Base-by-base conservation (phyloP, 768 basidiomycete species). In the Artomyces pyxidatus region DNA sequence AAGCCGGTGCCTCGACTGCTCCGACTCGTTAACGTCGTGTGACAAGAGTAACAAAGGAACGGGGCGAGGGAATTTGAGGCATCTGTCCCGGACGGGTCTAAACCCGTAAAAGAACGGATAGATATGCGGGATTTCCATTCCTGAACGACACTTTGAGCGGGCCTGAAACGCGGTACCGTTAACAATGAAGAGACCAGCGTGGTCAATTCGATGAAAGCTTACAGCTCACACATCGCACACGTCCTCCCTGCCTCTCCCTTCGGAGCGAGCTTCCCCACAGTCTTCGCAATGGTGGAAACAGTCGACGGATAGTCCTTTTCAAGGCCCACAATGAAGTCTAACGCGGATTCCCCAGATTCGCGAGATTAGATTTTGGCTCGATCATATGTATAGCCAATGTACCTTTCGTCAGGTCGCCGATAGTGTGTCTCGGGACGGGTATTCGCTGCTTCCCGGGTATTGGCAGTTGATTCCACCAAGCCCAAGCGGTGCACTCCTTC, bases 221-320 rank as follows among this genome's bases (percentile, higher is more conserved):
- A 85, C 86, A 85, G 71, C 58, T 80, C 74, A 59, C 88, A 91
- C 6, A 89, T 61, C 11, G 75, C 57, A 59, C 88, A 91, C 6
- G 55, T 59, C 0, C 68, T 71, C 7, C 64, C 64, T 0, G 78
- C 66, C 3, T 65, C 69, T 46, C 75, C 64, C 61, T 85, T 89
- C 0, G 89, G 80, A 8, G 80, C 73, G 23, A 92, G 65, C 64
- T 92, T 92, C 5, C 74, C 80, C 58, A 85, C 88, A 1, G 89
- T 91, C 29, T 85, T 77, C 21, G 80, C 80, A 43, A 92, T 85
- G 0, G 89, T 81, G 7, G 87, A 89, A 10, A 91, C 89, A 0
- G 89, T 92, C 0, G 88, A 88, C 3, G 89, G 89, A 61, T 85
- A 92, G 61, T 90, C 82, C 44, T 74, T 78, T 64, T 92, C 89